Evolutionary conservation across 208 protist species (phyloP).

Genomic region (Trypanosoma congolense): DNA sequence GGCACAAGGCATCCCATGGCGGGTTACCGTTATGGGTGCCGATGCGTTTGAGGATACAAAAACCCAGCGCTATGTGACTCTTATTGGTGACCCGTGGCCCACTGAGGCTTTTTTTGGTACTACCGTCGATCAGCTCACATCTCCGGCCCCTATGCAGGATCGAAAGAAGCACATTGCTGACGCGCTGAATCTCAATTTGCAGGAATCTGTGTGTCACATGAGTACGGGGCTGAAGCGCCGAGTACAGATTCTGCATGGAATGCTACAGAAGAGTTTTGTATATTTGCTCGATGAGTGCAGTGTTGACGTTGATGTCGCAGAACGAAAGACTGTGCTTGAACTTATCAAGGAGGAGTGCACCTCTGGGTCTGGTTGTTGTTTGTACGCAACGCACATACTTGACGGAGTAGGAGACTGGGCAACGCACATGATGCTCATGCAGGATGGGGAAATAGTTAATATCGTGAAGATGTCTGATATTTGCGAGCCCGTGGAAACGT

Average conservation of each 20-base stretch:
- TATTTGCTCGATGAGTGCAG: constrained; percentile 85
- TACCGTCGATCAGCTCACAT: constrained; percentile 57
- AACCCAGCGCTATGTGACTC: constrained; percentile 39
- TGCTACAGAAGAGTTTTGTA: constrained; percentile 42
- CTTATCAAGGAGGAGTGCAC: constrained; percentile 46
- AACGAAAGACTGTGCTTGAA: constrained; percentile 57
- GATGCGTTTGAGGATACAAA: constrained; percentile 82
- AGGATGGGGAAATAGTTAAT: constrained; percentile 32
- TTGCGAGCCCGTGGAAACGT: constrained; percentile 36
- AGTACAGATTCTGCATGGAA: constrained; percentile 66
- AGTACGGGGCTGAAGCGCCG: constrained; percentile 65
- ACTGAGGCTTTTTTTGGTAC: constrained; percentile 69
- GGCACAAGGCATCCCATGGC: constrained; percentile 53
- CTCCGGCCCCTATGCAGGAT: constrained; percentile 29
- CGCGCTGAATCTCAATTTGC: constrained; percentile 43
- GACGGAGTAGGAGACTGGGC: constrained; percentile 73
- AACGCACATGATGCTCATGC: constrained; percentile 66
- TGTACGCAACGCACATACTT: constrained; percentile 87
- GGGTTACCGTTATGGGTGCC: constrained; percentile 46
- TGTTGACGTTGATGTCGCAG: constrained; percentile 77
- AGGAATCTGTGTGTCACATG: constrained; percentile 51
- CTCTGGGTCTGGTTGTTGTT: constrained; percentile 30
- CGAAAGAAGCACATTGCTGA: constrained; percentile 33
- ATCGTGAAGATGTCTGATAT: constrained; percentile 36
- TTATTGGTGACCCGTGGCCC: constrained; percentile 68